phyloP scores from a whole-genome alignment of 768 basidiomycete species.

The Termitomyces sp. region DNA sequence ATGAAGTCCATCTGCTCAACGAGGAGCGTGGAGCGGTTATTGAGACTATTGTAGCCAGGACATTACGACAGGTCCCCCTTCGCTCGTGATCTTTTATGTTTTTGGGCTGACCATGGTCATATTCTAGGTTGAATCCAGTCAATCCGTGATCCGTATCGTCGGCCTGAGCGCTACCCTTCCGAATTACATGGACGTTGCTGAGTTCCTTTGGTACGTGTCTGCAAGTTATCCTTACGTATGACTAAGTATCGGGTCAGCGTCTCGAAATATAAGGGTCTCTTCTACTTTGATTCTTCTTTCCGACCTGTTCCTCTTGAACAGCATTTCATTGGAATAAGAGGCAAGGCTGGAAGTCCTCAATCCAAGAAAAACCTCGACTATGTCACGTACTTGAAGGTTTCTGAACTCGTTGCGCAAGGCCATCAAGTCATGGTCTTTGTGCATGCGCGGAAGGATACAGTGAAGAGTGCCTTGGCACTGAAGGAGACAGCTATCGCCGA shows the following conservation, averaged over 20 bases:
- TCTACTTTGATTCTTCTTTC: constrained; percentile 98
- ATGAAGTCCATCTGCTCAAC: constrained; percentile 95
- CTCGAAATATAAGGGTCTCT: constrained; percentile 79
- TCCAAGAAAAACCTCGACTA: constrained; percentile 84
- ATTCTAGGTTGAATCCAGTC: constrained; percentile 86
- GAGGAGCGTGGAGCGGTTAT: constrained; percentile 98
- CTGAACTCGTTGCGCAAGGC: constrained; percentile 80
- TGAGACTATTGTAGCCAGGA: constrained; percentile 96
- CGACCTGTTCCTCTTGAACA: constrained; percentile 95
- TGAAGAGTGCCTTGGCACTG: constrained; percentile 80
- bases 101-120: background rate
- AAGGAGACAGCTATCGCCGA: constrained; percentile 73
- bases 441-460: constrained; percentile 96
- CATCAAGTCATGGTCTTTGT: constrained; percentile 99
- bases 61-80: constrained; percentile 70
- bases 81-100: too few relatives aligned
- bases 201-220: constrained; percentile 73
- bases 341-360: constrained; percentile 70
- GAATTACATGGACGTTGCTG: constrained; percentile 94
- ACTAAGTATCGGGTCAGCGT: constrained; percentile 47
- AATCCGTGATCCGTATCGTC: constrained; percentile 93
- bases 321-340: constrained; percentile 91
- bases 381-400: constrained; percentile 87
- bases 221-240: background rate
- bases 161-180: constrained; percentile 95